Evolutionary conservation across 2,329 filamentous ascomycete species (phyloP), one percentile per base, ranked within the genome.

Genomic region (Myriangium duriaei): DNA sequence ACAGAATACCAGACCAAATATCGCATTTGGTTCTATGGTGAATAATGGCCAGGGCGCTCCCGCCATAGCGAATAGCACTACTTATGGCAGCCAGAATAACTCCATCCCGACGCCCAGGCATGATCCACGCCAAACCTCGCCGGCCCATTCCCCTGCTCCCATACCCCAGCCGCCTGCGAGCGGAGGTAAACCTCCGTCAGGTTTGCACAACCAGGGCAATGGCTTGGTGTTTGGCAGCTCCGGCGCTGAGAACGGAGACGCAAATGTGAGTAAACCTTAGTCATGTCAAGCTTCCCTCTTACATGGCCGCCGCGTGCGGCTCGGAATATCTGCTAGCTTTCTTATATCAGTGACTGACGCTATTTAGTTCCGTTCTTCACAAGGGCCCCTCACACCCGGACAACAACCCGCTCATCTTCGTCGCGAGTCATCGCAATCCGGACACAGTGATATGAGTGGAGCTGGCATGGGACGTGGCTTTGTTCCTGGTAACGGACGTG

Each of bases 121-220:
- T 41, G 78, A 82, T 54, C 80, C 81, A 45, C 76, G 82, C 51
- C 73, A 88, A 36, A 77, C 78, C 33, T 93, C 87, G 32, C 91
- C 91, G 4, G 78, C 82, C 34, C 79, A 81, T 49, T 95, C 88
- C 32, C 91, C 91, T 3, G 88, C 84, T 30, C 91, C 91, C 4
- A 96, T 96, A 50, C 88, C 91, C 19, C 83, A 88, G 60, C 84
- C 86, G 36, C 75, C 80, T 39, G 82, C 79, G 53, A 91, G 86
- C 53, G 85, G 86, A 50, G 84, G 78, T 39, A 68, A 85, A 52
- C 87, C 87, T 49, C 85, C 86, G 31, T 80, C 84, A 21, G 74
- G 73, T 46, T 71, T 85, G 47, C 71, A 79, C 49, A 77, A 77
- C 47, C 76, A 80, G 49, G 73, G 73, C 39, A 79, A 76, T 53